phyloP scores from a whole-genome alignment of 2,329 filamentous ascomycete genomes.

The Fusarium bactridioides region DNA sequence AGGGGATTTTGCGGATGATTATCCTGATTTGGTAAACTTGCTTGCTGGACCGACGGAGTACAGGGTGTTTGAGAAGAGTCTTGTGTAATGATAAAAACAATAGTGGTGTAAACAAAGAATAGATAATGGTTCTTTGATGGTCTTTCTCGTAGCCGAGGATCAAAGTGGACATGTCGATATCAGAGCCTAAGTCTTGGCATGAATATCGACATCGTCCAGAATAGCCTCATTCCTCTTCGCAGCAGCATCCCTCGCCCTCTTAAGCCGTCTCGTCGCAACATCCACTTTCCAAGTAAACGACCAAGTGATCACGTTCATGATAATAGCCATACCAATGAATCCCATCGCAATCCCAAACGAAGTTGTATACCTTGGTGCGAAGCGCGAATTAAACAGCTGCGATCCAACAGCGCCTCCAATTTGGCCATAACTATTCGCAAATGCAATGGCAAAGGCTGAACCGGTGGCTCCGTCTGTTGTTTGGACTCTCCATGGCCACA shows the following conservation, averaged over 20 bases:
- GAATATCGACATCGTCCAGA: neutral
- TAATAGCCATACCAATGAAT: neutral
- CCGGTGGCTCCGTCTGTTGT: neutral
- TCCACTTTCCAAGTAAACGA: neutral
- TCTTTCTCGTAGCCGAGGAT: fast-evolving
- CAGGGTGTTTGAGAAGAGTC: conserved; percentile 41
- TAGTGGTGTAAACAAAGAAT: fast-evolving
- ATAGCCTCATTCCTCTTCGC: neutral
- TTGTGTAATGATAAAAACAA: neutral
- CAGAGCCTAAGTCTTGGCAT: neutral
- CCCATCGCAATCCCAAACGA: neutral
- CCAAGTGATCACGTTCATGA: neutral
- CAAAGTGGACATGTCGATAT: fast-evolving
- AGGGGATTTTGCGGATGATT: conserved; percentile 40
- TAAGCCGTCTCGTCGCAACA: neutral
- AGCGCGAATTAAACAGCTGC: neutral
- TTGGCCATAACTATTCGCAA: neutral
- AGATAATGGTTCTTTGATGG: no score
- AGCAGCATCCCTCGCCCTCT: neutral
- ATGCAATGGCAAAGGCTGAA: neutral
- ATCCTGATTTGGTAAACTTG: conserved; percentile 39
- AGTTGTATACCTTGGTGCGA: fast-evolving
- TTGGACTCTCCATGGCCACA: neutral
- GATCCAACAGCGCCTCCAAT: neutral
- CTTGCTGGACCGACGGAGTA: conserved; percentile 42